Conservation (phyloP, 2,329 filamentous ascomycete species). For the Neoascochyta sp. region DNA sequence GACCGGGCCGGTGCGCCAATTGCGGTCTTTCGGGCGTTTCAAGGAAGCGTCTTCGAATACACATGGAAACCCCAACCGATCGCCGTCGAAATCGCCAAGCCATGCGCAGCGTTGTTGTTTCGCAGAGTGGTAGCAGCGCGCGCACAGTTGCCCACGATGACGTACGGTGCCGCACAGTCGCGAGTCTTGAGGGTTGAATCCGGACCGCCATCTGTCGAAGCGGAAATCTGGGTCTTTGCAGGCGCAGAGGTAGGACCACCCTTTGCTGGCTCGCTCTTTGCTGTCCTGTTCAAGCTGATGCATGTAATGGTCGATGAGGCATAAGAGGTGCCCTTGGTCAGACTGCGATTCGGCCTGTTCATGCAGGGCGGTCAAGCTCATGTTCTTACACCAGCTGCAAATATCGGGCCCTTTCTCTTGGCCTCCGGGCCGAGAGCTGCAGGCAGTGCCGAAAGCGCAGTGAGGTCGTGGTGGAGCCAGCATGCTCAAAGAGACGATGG, state of each 20-base stretch:
- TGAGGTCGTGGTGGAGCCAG: constrained; percentile 15
- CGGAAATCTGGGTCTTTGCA: constrained; percentile 20
- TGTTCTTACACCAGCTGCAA: constrained; percentile 24
- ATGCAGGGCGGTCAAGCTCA: constrained; percentile 21
- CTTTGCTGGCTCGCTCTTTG: constrained; percentile 17
- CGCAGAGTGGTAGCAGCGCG: constrained; percentile 18
- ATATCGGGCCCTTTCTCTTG: constrained; percentile 18
- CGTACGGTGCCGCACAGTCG: constrained; percentile 19
- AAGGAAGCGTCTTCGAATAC: constrained; percentile 17
- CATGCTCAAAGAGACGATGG: no score
- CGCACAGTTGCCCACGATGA: constrained; percentile 20
- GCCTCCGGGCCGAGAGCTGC: constrained; percentile 15
- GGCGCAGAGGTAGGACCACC: constrained; percentile 19
- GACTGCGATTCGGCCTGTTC: constrained; percentile 10
- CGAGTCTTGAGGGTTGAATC: constrained; percentile 19
- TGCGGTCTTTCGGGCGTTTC: constrained; percentile 11
- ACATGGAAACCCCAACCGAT: constrained; percentile 21
- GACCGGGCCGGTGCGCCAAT: constrained; percentile 19
- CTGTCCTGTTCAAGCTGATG: constrained; percentile 17
- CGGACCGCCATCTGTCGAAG: constrained; percentile 15
- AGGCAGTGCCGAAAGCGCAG: constrained; percentile 21
- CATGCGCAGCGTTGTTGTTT: constrained; percentile 16
- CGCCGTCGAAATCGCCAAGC: constrained; percentile 20
- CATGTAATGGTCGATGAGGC: constrained; percentile 15
- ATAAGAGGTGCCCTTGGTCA: constrained; percentile 10